Evolutionary conservation across 768 basidiomycete species (phyloP), one percentile per base, ranked within the genome.

Genomic region (Leucosporidium creatinivorum): DNA sequence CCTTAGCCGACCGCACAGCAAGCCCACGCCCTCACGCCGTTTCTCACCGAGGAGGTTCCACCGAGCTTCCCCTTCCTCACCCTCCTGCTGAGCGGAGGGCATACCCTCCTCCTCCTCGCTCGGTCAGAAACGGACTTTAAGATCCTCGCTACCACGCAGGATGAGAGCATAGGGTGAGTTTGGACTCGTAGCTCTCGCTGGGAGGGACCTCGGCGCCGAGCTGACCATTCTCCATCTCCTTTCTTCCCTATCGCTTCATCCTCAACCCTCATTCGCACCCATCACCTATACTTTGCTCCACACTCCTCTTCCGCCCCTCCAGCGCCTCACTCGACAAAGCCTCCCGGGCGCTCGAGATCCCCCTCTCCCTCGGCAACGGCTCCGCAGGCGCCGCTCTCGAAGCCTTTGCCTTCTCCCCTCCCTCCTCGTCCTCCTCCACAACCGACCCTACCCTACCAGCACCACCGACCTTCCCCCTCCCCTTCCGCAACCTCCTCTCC

Each of bases 21-120:
- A 51, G 93, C 89, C 0, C 94, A 96, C 75, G 89, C 93, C 0
- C 80, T 93, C 0, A 93, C 90, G 0, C 82, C 88, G 0, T 78
- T 89, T 30, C 82, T 94, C 19, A 90, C 92, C 0, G 77, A 79
- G 26, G 52, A 73, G 0, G 66, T 73, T 62, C 81, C 65, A 0
- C 91, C 77, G 62, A 73, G 61, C 28, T 97, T 88, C 76, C 94
- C 94, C 0, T 97, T 93, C 80, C 82, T 98, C 47, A 87, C 89
- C 0, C 81, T 97, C 18, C 83, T 98, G 23, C 82, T 94, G 58
- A 93, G 92, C 0, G 94, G 94, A n/a, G 93, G 93, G 3, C 94
- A 98, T 77, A 93, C 93, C 0, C 81, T 97, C 49, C 82, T 98
- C 48, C 81, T 96, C 1, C 85, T 94, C 17, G 89, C 87, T 1